These are phyloP conservation scores for Ophiosphaerella herpotricha DNA, from an alignment of 2,329 filamentous ascomycete species.

Conservation along the genomic window DNA sequence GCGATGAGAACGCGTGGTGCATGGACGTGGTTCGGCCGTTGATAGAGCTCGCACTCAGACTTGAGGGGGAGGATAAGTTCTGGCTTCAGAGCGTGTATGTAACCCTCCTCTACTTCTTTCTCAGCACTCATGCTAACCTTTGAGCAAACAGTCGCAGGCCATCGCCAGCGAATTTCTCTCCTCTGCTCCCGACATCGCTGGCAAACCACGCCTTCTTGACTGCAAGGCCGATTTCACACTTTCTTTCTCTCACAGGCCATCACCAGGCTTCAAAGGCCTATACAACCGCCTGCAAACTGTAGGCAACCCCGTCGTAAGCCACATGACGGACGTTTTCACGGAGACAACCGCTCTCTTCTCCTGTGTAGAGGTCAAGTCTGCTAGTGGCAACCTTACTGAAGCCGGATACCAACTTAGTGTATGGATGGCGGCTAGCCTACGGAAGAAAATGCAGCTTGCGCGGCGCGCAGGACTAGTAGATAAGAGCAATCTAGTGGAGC, in stretches of 20 bases:
- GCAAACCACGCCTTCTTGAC: slow-evolving; percentile 18
- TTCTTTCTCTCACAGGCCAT: slow-evolving; percentile 21
- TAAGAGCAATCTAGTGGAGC: slow-evolving; percentile 17
- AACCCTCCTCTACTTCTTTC: background rate
- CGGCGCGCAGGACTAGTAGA: slow-evolving; percentile 15
- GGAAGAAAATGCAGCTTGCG: slow-evolving; percentile 24
- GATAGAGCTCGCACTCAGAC: slow-evolving; percentile 13
- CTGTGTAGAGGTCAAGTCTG: slow-evolving; percentile 22
- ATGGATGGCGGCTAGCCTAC: slow-evolving; percentile 24
- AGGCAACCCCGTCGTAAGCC: slow-evolving; percentile 14
- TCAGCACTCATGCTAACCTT: background rate
- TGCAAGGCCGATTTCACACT: slow-evolving; percentile 24
- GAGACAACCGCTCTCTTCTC: slow-evolving; percentile 20
- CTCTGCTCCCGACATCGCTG: slow-evolving; percentile 7
- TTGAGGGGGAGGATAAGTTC: slow-evolving; percentile 11
- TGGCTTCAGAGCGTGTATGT: slow-evolving; percentile 12
- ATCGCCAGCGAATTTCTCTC: slow-evolving; percentile 20
- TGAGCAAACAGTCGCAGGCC: slow-evolving; percentile 15
- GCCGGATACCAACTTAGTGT: slow-evolving; percentile 26
- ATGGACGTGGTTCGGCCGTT: slow-evolving; percentile 12
- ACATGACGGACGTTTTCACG: slow-evolving; percentile 16
- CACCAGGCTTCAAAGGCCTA: no score
- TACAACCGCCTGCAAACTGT: slow-evolving; percentile 8
- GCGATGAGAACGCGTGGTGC: slow-evolving; percentile 18
- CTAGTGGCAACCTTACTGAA: slow-evolving; percentile 18